Evolutionary conservation across 2,329 filamentous ascomycete genomes (phyloP).

Genomic region (Fusarium subtropicale): DNA sequence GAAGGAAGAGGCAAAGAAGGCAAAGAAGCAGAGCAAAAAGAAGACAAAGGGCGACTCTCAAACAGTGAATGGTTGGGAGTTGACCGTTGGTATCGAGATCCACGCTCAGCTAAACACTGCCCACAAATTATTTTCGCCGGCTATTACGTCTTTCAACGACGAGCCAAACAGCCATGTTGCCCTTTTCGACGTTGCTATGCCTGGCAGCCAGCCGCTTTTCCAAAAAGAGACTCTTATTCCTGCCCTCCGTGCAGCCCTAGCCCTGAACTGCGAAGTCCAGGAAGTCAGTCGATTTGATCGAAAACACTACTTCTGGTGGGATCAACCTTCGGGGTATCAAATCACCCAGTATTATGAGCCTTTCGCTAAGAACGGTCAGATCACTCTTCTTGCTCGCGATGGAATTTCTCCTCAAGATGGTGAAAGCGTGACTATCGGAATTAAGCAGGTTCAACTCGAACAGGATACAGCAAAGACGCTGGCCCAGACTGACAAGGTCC

Average conservation of each 20-base stretch:
- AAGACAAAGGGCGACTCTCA: conserved; percentile 61
- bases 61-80: conserved; percentile 79
- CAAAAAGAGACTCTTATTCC: conserved; percentile 86
- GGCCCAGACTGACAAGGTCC: conserved; percentile 76
- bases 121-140: conserved; percentile 88
- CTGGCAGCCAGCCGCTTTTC: conserved; percentile 88
- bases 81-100: conserved; percentile 96
- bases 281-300: conserved; percentile 86
- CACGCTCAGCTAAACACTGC: conserved; percentile 94
- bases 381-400: conserved; percentile 79
- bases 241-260: conserved; percentile 88
- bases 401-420: conserved; percentile 82
- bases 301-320: conserved; percentile 99
- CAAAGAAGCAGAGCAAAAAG: conserved; percentile 72
- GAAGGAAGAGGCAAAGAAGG: conserved; percentile 76
- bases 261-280: conserved; percentile 83
- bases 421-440: conserved; percentile 76
- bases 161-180: conserved; percentile 88
- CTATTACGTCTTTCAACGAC: conserved; percentile 72
- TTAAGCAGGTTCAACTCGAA: conserved; percentile 96
- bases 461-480: conserved; percentile 97
- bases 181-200: conserved; percentile 88
- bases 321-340: conserved; percentile 96
- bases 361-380: conserved; percentile 74
- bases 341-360: conserved; percentile 95